A percentile compares a stretch with the other conserved stretches of the same genome.
These are phyloP conservation scores for Plasmodium cynomolgi DNA, from an alignment of 169 alveolate genomes.

Conservation along the genomic window DNA sequence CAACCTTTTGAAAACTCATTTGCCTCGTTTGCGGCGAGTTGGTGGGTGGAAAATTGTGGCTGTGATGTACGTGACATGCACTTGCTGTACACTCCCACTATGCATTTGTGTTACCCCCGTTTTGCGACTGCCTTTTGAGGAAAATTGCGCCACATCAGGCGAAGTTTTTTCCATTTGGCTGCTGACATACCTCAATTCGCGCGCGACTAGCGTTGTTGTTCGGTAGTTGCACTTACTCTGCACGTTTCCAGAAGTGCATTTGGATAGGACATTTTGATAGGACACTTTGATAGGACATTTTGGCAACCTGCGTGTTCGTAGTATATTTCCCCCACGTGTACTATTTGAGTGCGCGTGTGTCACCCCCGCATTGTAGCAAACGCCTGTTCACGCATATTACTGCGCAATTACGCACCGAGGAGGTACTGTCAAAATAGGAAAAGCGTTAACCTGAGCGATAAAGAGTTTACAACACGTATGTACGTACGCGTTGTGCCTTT, in stretches of 20 bases:
- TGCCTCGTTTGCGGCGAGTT: background rate
- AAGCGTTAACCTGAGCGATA: background rate
- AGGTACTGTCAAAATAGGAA: background rate
- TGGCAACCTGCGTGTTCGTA: too few species aligned
- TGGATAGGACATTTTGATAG: too few species aligned
- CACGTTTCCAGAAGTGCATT: too few species aligned
- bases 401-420: background rate
- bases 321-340: background rate
- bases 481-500: background rate
- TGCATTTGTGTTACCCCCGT: background rate
- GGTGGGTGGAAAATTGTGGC: background rate
- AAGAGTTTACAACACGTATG: background rate
- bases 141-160: background rate
- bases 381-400: background rate
- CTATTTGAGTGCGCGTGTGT: background rate
- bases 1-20: background rate
- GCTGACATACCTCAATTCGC: background rate
- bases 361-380: background rate
- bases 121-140: background rate
- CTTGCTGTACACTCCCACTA: background rate
- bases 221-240: background rate
- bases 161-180: background rate
- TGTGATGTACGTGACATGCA: background rate
- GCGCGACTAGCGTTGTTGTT: background rate
- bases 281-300: too few species aligned